A percentile compares a stretch with the other conserved stretches of the same genome.
phyloP scores from a whole-genome alignment of 1,139 yeast genomes.

The Taphrina betulina region DNA sequence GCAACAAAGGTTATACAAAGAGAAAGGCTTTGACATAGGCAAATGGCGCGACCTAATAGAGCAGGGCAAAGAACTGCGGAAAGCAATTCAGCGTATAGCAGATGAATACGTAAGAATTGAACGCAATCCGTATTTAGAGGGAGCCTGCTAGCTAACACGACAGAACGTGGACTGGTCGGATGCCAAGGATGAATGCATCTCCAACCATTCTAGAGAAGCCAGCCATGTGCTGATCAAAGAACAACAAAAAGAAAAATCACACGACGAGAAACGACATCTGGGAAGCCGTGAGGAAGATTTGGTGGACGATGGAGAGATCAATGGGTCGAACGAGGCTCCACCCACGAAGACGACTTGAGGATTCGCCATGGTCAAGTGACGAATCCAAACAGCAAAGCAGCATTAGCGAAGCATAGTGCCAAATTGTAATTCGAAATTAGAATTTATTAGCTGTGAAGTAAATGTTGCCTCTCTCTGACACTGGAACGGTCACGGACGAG shows the following conservation, averaged over 20 bases:
- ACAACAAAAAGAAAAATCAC: background rate
- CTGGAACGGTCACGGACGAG: slow-evolving; percentile 27
- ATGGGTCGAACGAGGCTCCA: slow-evolving; percentile 20
- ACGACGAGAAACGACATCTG: background rate
- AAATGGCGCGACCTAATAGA: slow-evolving; percentile 29
- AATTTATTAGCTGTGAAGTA: no score
- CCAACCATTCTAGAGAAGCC: slow-evolving; percentile 15
- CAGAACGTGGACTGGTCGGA: slow-evolving; percentile 19
- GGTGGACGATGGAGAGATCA: slow-evolving; percentile 24
- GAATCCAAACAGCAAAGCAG: no score
- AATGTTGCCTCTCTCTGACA: slow-evolving; percentile 28
- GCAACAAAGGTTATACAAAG: slow-evolving; percentile 20
- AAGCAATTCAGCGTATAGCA: slow-evolving; percentile 26
- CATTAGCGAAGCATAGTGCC: no score
- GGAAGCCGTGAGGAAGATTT: slow-evolving; percentile 27
- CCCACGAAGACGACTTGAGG: background rate
- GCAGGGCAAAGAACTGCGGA: slow-evolving; percentile 28
- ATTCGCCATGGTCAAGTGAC: no score
- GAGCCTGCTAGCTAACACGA: background rate
- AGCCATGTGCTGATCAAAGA: slow-evolving; percentile 16
- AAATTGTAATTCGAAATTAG: no score
- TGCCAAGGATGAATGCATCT: slow-evolving; percentile 8
- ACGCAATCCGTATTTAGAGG: background rate
- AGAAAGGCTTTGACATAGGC: slow-evolving; percentile 23
- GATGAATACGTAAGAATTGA: slow-evolving; percentile 12